Evolutionary conservation across 495 filamentous ascomycete species (phyloP).

Genomic region (Chaetomidium leptoderma): DNA sequence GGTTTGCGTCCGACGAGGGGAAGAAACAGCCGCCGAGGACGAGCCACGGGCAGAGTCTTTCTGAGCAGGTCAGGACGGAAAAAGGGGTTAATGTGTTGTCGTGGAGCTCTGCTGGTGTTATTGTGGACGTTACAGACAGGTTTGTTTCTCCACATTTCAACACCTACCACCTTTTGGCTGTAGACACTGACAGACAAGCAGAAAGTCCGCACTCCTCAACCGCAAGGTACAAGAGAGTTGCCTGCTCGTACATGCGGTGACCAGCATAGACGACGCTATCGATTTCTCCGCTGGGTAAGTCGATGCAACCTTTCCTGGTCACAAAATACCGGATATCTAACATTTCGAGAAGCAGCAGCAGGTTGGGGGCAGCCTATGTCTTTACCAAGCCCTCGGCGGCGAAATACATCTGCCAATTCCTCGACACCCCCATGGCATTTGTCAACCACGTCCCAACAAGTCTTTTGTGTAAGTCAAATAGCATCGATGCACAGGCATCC

Average conservation of each 20-base stretch:
- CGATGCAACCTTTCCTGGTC: neutral
- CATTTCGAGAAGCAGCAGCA: slow-evolving; percentile 19
- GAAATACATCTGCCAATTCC: slow-evolving; percentile 52
- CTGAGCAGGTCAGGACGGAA: neutral
- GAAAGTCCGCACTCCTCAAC: neutral
- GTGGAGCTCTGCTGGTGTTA: neutral
- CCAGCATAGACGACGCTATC: slow-evolving; percentile 8
- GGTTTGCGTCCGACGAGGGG: slow-evolving; percentile 1
- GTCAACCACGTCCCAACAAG: slow-evolving; percentile 48
- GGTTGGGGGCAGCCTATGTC: slow-evolving; percentile 46
- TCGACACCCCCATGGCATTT: slow-evolving; percentile 43
- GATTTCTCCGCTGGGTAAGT: slow-evolving; percentile 5
- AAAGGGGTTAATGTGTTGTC: slow-evolving; percentile 2
- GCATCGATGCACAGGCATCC: neutral
- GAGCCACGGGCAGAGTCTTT: neutral
- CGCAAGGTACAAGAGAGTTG: slow-evolving; percentile 7
- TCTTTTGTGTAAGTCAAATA: neutral
- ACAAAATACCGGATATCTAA: neutral
- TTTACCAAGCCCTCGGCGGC: slow-evolving; percentile 45
- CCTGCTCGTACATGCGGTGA: neutral
- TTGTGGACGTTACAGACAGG: slow-evolving; percentile 9
- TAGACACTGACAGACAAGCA: neutral
- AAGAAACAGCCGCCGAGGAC: neutral
- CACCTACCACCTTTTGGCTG: neutral
- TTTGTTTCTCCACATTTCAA: too few relatives aligned